Percentiles rank a stretch among this genome's conserved stretches.
These are phyloP conservation scores for Aspergillus leporis DNA, from an alignment of 495 filamentous ascomycete genomes.

Conservation along the genomic window DNA sequence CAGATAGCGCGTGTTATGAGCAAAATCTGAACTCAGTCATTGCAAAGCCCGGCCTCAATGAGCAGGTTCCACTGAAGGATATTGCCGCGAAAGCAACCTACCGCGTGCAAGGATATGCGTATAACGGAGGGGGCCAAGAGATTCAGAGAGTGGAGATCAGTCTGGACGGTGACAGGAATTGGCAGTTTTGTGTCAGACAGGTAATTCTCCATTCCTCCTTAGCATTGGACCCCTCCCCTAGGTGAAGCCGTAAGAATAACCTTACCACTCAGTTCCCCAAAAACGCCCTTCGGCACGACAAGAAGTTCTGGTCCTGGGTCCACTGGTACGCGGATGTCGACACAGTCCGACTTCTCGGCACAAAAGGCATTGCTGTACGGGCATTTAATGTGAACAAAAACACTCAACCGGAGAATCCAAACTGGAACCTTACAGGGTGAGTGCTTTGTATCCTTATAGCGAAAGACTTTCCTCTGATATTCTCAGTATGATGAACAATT, in stretches of 20 bases:
- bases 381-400: slow-evolving; percentile 24
- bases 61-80: slow-evolving; percentile 23
- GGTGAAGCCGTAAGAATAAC: background rate
- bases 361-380: slow-evolving; percentile 21
- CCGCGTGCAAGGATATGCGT: slow-evolving; percentile 56
- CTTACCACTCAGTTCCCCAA: slow-evolving; percentile 18
- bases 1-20: slow-evolving; percentile 20
- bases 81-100: slow-evolving; percentile 22
- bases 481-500: slow-evolving; percentile 44
- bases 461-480: background rate
- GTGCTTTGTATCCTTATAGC: background rate
- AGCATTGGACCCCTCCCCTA: too few species aligned
- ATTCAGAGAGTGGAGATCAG: slow-evolving; percentile 57
- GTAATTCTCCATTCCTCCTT: slow-evolving; percentile 1
- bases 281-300: slow-evolving; percentile 17
- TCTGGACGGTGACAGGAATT: slow-evolving; percentile 53
- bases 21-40: slow-evolving; percentile 24
- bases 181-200: slow-evolving; percentile 32
- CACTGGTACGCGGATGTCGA: slow-evolving; percentile 22
- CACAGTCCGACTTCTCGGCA: slow-evolving; percentile 9
- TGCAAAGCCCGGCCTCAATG: slow-evolving; percentile 25
- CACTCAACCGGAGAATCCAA: slow-evolving; percentile 22
- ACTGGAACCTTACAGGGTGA: slow-evolving; percentile 31
- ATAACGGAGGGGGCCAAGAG: slow-evolving; percentile 57
- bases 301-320: slow-evolving; percentile 26